These are phyloP conservation scores for Moricandia arvensis DNA, from an alignment of 345 rosid genomes.

Conservation along the genomic window DNA sequence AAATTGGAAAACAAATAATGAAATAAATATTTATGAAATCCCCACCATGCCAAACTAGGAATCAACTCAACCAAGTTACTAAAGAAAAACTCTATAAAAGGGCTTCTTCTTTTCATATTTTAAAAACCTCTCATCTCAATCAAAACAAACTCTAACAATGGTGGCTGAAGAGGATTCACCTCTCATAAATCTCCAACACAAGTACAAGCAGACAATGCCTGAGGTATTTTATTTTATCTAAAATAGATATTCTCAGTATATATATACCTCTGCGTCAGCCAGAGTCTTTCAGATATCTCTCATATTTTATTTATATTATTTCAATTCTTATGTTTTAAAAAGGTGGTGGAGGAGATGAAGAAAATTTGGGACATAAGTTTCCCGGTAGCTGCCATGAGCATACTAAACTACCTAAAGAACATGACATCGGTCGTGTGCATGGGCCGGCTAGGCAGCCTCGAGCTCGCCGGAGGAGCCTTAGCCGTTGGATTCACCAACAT, in stretches of 20 bases:
- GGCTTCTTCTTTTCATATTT: slow-evolving; percentile 27
- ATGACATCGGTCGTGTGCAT: slow-evolving; percentile 72
- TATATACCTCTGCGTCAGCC: background rate
- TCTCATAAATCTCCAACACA: slow-evolving; percentile 36
- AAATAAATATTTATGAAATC: background rate
- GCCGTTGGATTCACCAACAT: slow-evolving; percentile 92
- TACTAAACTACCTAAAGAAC: slow-evolving; percentile 70
- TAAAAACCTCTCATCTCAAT: slow-evolving; percentile 21
- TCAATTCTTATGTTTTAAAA: background rate
- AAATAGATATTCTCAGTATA: background rate
- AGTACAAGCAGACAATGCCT: slow-evolving; percentile 50
- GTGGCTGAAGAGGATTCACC: slow-evolving; percentile 44
- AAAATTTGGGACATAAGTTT: slow-evolving; percentile 59
- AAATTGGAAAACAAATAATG: slow-evolving; percentile 9
- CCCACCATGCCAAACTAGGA: slow-evolving; percentile 14
- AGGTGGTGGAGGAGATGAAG: slow-evolving; percentile 79
- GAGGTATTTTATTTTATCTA: slow-evolving; percentile 50
- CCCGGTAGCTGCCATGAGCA: slow-evolving; percentile 71
- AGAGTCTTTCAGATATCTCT: slow-evolving; percentile 1
- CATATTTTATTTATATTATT: background rate
- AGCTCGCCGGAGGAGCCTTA: slow-evolving; percentile 88
- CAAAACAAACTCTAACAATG: slow-evolving; percentile 37
- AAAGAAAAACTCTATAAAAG: slow-evolving; percentile 23
- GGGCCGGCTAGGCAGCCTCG: slow-evolving; percentile 85
- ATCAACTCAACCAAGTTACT: background rate